Base-by-base conservation (phyloP, 2,329 filamentous ascomycete genomes). In the Verticillium longisporum region DNA sequence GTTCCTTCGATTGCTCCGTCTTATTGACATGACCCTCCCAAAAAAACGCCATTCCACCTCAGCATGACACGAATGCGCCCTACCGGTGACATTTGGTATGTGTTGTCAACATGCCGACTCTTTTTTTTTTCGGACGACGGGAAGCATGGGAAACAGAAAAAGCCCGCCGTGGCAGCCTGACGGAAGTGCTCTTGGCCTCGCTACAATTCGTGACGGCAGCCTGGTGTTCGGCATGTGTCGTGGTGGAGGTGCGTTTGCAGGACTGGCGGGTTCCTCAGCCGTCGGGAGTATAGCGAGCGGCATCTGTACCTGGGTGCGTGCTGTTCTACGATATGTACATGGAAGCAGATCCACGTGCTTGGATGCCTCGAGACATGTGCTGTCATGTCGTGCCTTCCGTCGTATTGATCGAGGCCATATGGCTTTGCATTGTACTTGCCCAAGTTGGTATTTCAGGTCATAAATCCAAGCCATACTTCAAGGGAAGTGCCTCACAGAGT, bases 51-150 rank as follows among this genome's bases (percentile, higher is more conserved):
- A 50, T 50, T 59, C 61, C 56, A 61, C 41, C 61, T 61, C 61
- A 62, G 58, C 41, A 62, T 61, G 9, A 18, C 36, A 59, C 61
- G 61, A 64, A 59, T 13, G n/a, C 41, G 41, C 41, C 41, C 41
- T 50, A 6, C 18, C 41, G 2, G 13, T 7, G 41, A 50, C 41
- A 50, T 9, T 6, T 26, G 2, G 26, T 26, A 21, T 50, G 14
- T n/a, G 41, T 21, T 50, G 18, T 11, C 9, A 21, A n/a, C 41
- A 50, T 26, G 7, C 26, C 26, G 26, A 26, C 26, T 3, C 26
- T 3, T 26, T 26, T 26, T 26, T 26, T 26, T 26, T 9, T 21
- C 41, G 41, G 41, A 10, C 9, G 41, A 50, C 41, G n/a, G 41
- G 18, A 50, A 26, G 18, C n/a, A 11, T 18, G 6, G 6, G 9